These are phyloP conservation scores for Byssoonygena ceratinophila DNA, from an alignment of 2,329 filamentous ascomycete species.

Conservation along the genomic window DNA sequence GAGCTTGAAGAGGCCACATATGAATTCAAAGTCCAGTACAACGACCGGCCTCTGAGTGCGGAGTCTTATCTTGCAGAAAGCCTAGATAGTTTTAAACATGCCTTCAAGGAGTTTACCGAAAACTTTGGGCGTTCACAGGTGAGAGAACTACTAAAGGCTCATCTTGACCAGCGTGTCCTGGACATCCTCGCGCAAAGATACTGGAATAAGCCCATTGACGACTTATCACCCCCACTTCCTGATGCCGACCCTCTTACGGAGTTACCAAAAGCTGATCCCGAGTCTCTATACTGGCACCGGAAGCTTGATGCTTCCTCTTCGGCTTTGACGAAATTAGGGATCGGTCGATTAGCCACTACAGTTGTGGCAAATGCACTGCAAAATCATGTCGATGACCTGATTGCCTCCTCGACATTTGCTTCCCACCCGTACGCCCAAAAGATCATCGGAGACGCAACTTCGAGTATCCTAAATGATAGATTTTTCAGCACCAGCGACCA, in stretches of 20 bases:
- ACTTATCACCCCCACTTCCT: constrained; percentile 54
- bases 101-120: constrained; percentile 88
- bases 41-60: constrained; percentile 84
- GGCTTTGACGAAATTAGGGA: constrained; percentile 82
- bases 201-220: constrained; percentile 92
- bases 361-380: constrained; percentile 85
- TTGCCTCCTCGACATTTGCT: constrained; percentile 71
- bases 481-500: constrained; percentile 97
- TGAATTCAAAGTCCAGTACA: constrained; percentile 99
- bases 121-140: constrained; percentile 83
- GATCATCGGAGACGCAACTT: constrained; percentile 84
- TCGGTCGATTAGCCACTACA: constrained; percentile 82
- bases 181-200: constrained; percentile 87
- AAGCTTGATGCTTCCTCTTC: constrained; percentile 89
- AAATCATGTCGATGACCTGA: constrained; percentile 65
- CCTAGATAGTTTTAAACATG: constrained; percentile 92
- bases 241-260: constrained; percentile 65
- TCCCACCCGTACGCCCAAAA: constrained; percentile 84
- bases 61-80: constrained; percentile 95
- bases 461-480: constrained; percentile 79
- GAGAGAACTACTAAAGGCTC: constrained; percentile 75
- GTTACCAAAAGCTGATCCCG: constrained; percentile 72
- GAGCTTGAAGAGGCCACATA: constrained; percentile 95
- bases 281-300: constrained; percentile 82
- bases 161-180: constrained; percentile 87